Base-by-base conservation (phyloP, 2,329 filamentous ascomycete genomes). In the Aureobasidium lini region DNA sequence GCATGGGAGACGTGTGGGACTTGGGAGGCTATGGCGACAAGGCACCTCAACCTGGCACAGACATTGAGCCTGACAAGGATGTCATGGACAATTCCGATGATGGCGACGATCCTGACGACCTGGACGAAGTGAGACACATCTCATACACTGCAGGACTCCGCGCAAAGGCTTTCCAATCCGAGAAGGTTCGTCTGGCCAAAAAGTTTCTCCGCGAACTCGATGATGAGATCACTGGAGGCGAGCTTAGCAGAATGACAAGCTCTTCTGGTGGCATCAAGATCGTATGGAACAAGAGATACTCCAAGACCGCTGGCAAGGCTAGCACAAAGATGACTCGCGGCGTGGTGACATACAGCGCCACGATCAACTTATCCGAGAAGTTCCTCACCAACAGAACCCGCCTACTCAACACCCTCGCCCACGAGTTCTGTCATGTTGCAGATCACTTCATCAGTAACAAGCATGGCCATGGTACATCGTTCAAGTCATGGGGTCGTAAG, bases 381-480 rank as follows among this genome's bases (percentile, higher is more conserved):
- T 86, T 96, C 47, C 90, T 97, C 63, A 85, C 90, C 69, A 82
- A 87, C 67, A 83, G 89, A 49, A 74, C 87, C 59, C 84, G 90
- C 3, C 81, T 97, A 1, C 80, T 94, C 64, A 96, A 96, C 71
- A 91, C 94, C 0, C 75, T 97, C n/a, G 90, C 93, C 0, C 93
- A 99, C 71, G 93, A 99, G 68, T 97, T 94, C 76, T 97, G 93
- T 71, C 93, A 99, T 69, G 76, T 97, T 1, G 87, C 90, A 46
- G 95, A 91, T 67, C 96, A 92, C 72, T 94, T 97, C 84, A 77
- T 97, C 62, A 86, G 81, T 48, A 84, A 85, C 34, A 77, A 91
- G 34, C 85, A 83, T 42, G 85, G 84, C 59, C 92, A 96, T 70
- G 92, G 92, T 28, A 80, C 82, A 11, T 87, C 89, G 66, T 96